These are phyloP conservation scores for Penicillium brevicompactum DNA, from an alignment of 2,329 filamentous ascomycete genomes.

Conservation along the genomic window DNA sequence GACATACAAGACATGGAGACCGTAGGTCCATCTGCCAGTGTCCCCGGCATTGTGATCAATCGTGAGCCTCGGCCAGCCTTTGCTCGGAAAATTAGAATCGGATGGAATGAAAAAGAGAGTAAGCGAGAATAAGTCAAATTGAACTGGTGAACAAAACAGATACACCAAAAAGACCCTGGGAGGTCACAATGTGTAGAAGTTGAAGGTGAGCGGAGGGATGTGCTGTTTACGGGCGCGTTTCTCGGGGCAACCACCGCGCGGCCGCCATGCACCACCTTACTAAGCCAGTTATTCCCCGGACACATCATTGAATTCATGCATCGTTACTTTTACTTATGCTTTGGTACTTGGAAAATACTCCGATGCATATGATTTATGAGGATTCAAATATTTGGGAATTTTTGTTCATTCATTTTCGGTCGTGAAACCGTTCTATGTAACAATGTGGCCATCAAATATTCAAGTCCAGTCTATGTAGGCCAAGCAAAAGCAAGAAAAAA, in stretches of 20 bases:
- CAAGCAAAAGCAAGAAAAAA: slow-evolving; percentile 9
- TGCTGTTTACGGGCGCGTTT: slow-evolving; percentile 27
- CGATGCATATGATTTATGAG: neutral
- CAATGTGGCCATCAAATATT: slow-evolving; percentile 8
- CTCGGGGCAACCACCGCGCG: slow-evolving; percentile 25
- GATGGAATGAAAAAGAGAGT: slow-evolving; percentile 10
- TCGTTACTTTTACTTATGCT: neutral
- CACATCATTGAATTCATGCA: too few relatives aligned
- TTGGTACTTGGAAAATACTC: neutral
- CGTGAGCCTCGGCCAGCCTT: slow-evolving; percentile 41
- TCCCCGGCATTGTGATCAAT: slow-evolving; percentile 58
- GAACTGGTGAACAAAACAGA: slow-evolving; percentile 3
- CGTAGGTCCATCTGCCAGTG: slow-evolving; percentile 63
- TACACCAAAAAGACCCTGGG: slow-evolving; percentile 20
- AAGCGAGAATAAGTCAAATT: slow-evolving; percentile 12
- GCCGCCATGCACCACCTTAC: slow-evolving; percentile 12
- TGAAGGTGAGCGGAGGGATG: slow-evolving; percentile 19
- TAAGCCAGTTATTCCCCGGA: slow-evolving; percentile 5
- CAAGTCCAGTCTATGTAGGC: slow-evolving; percentile 19
- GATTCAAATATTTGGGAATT: neutral
- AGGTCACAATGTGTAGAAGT: slow-evolving; percentile 22
- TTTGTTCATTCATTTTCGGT: slow-evolving; percentile 7
- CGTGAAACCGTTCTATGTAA: slow-evolving; percentile 13
- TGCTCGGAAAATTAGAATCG: slow-evolving; percentile 30
- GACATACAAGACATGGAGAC: slow-evolving; percentile 68